These are phyloP conservation scores for Dothidotthia symphoricarpi DNA, from an alignment of 2,329 filamentous ascomycete species.

Conservation along the genomic window DNA sequence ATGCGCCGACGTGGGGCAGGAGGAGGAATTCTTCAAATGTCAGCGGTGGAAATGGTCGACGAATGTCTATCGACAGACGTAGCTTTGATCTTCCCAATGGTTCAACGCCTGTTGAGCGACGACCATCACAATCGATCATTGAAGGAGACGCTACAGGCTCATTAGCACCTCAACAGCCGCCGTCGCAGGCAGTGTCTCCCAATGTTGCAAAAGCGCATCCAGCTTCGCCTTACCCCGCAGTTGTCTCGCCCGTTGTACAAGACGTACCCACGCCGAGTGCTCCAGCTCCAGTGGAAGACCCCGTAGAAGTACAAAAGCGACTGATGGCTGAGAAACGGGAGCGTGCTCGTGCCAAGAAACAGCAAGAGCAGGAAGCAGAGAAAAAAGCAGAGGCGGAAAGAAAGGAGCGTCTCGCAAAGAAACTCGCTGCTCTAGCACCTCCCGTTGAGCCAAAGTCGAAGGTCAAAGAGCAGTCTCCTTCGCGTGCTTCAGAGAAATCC, in stretches of 20 bases:
- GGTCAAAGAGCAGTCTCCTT: slow-evolving; percentile 40
- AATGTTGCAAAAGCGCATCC: slow-evolving; percentile 34
- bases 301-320: slow-evolving; percentile 63
- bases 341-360: slow-evolving; percentile 65
- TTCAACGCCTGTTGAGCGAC: slow-evolving; percentile 29
- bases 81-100: slow-evolving; percentile 40
- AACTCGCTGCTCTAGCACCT: slow-evolving; percentile 68
- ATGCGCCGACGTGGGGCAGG: slow-evolving; percentile 63
- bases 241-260: slow-evolving; percentile 21
- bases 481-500: slow-evolving; percentile 32
- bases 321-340: slow-evolving; percentile 72
- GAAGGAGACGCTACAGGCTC: slow-evolving; percentile 24
- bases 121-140: slow-evolving; percentile 33
- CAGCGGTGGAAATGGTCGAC: slow-evolving; percentile 76
- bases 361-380: slow-evolving; percentile 56
- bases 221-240: slow-evolving; percentile 38
- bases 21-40: slow-evolving; percentile 87
- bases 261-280: slow-evolving; percentile 31
- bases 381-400: slow-evolving; percentile 70
- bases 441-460: slow-evolving; percentile 40
- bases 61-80: slow-evolving; percentile 57
- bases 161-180: slow-evolving; percentile 22
- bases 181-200: slow-evolving; percentile 32
- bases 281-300: slow-evolving; percentile 55
- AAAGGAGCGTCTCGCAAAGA: slow-evolving; percentile 68